Percentiles rank a stretch among this genome's conserved stretches.
phyloP scores from a whole-genome alignment of 345 rosid genomes.

The Pugionium cornutum region DNA sequence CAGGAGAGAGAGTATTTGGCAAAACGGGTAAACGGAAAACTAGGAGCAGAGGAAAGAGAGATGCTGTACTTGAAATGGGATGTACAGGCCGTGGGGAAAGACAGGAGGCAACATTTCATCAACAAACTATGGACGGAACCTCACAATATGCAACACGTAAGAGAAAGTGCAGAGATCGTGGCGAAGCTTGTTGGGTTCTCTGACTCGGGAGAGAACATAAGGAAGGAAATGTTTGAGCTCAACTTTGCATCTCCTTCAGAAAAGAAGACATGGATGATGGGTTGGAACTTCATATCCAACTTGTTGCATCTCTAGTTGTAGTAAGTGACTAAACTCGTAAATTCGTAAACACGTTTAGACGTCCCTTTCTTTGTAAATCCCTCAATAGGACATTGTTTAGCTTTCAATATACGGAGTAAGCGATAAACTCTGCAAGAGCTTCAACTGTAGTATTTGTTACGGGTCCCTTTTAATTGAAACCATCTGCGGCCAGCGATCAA shows the following conservation, averaged over 20 bases:
- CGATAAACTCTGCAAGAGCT: too few species aligned
- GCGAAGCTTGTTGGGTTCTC: conserved; percentile 90
- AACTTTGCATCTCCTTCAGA: conserved; percentile 70
- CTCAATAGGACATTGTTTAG: too few species aligned
- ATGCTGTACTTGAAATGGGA: conserved; percentile 84
- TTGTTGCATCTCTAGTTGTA: conserved; percentile 55
- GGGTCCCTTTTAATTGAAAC: too few species aligned
- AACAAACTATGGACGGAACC: conserved; percentile 93
- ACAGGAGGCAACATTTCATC: conserved; percentile 78
- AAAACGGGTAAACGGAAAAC: conserved; percentile 72
- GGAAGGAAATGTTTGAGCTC: conserved; percentile 92
- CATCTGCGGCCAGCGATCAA: too few species aligned
- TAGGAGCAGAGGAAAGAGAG: conserved; percentile 76
- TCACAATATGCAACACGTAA: conserved; percentile 62
- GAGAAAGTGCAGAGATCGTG: conserved; percentile 76
- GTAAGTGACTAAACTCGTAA: too few species aligned
- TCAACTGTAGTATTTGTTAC: too few species aligned
- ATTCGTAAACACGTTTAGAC: too few species aligned
- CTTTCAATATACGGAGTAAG: too few species aligned
- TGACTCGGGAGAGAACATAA: conserved; percentile 67
- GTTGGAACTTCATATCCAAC: conserved; percentile 90
- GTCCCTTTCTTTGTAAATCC: too few species aligned
- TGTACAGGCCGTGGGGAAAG: conserved; percentile 72
- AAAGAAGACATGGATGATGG: conserved; percentile 85
- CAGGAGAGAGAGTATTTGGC: conserved; percentile 91